phyloP scores from a whole-genome alignment of 2,329 filamentous ascomycete genomes.

The Beauveria varroae region DNA sequence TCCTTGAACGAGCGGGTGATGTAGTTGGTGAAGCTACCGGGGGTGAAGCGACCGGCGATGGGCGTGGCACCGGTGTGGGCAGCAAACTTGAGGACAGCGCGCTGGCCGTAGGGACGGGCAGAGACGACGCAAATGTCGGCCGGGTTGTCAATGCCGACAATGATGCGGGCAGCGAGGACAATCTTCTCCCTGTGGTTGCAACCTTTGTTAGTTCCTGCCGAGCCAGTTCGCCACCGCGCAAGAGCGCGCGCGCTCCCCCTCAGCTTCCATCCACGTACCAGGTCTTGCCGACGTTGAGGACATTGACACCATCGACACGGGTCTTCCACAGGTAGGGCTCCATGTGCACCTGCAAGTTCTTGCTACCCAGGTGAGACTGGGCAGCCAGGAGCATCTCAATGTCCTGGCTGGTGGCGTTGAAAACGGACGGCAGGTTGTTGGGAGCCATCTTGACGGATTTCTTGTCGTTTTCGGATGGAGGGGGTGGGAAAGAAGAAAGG shows the following conservation, averaged over 20 bases:
- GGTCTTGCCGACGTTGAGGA: constrained; percentile 99
- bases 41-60: constrained; percentile 99
- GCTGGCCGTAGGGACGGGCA: constrained; percentile 98
- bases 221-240: neutral
- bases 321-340: constrained; percentile 99
- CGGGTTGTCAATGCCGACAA: constrained; percentile 98
- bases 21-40: constrained; percentile 99
- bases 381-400: constrained; percentile 99
- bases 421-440: constrained; percentile 84
- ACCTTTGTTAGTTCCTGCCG: constrained; percentile 12
- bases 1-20: constrained; percentile 99
- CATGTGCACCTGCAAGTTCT: constrained; percentile 99
- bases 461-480: constrained; percentile 25
- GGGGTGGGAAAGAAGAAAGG: constrained; percentile 21
- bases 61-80: constrained; percentile 95
- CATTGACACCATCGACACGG: constrained; percentile 94
- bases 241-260: neutral
- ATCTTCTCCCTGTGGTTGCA: constrained; percentile 82
- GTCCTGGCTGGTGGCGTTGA: constrained; percentile 97
- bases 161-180: constrained; percentile 96
- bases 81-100: constrained; percentile 99
- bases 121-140: constrained; percentile 99
- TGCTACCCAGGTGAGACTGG: constrained; percentile 92
- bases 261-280: constrained; percentile 55
- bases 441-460: constrained; percentile 76